phyloP scores from a whole-genome alignment of 108 stramenopile genomes.

The Epithemia pelagica region DNA sequence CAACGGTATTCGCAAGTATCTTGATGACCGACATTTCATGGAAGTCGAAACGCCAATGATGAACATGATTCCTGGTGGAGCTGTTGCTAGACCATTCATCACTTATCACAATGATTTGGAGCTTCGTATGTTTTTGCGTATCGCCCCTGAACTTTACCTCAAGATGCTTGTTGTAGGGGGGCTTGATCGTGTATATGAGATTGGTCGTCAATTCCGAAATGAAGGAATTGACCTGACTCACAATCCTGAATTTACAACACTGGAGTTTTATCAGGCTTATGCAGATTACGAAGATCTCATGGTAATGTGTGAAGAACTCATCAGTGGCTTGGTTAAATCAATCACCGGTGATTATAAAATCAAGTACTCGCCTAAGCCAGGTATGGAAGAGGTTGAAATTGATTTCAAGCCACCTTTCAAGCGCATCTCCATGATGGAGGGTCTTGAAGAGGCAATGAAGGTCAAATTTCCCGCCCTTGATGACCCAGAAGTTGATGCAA shows the following conservation, averaged over 20 bases:
- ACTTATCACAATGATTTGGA: slow-evolving; percentile 98
- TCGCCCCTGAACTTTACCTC: slow-evolving; percentile 96
- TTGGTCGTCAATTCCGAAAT: slow-evolving; percentile 99
- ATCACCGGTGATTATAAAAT: slow-evolving; percentile 94
- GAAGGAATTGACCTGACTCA: slow-evolving; percentile 99
- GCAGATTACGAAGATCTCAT: slow-evolving; percentile 99
- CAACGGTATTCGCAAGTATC: slow-evolving; percentile 88
- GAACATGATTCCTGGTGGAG: slow-evolving; percentile 99
- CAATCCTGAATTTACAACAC: slow-evolving; percentile 99
- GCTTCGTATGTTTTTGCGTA: slow-evolving; percentile 92
- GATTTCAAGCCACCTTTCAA: slow-evolving; percentile 98
- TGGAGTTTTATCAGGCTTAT: slow-evolving; percentile 98
- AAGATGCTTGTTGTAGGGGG: slow-evolving; percentile 98
- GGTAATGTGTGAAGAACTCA: slow-evolving; percentile 95
- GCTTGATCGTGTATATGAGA: slow-evolving; percentile 98
- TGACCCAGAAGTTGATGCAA: slow-evolving; percentile 73
- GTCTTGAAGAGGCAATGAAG: slow-evolving; percentile 88
- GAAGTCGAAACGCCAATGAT: slow-evolving; percentile 99
- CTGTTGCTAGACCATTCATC: slow-evolving; percentile 95
- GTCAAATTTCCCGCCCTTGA: slow-evolving; percentile 80
- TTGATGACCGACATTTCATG: slow-evolving; percentile 92
- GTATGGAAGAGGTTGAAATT: slow-evolving; percentile 82
- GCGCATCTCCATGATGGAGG: slow-evolving; percentile 94
- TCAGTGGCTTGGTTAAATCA: slow-evolving; percentile 92
- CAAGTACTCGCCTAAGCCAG: slow-evolving; percentile 92